A percentile compares a stretch with the other conserved stretches of the same genome.
phyloP scores from a whole-genome alignment of 2,329 filamentous ascomycete genomes.

The Ophiostoma piceae region DNA sequence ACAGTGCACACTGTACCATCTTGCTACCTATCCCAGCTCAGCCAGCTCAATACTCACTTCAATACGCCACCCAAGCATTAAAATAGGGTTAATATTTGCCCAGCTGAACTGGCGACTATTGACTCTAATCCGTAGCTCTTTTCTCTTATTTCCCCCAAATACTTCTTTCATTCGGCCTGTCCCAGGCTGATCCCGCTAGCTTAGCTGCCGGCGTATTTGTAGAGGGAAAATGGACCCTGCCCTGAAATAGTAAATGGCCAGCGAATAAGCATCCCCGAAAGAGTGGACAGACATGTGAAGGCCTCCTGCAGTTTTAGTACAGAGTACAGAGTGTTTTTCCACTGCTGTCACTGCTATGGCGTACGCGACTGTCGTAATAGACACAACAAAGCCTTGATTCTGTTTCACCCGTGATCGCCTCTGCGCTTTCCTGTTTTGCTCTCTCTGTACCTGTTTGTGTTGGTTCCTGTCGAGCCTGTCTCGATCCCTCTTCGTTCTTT shows the following conservation, averaged over 20 bases:
- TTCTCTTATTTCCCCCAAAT: too few relatives aligned
- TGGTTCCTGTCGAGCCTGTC: background rate
- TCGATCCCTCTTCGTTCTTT: background rate
- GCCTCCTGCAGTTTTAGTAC: background rate
- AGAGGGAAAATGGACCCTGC: background rate
- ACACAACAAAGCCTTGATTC: background rate
- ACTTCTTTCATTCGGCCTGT: too few relatives aligned
- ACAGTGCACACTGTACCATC: too few relatives aligned
- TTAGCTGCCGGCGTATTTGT: background rate
- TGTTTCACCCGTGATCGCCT: background rate
- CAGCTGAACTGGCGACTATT: slow-evolving; percentile 1
- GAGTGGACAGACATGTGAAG: background rate
- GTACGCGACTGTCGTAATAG: too few relatives aligned
- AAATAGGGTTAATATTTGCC: background rate
- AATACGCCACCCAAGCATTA: too few relatives aligned
- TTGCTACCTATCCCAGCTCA: too few relatives aligned
- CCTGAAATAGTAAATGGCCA: background rate
- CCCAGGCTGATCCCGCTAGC: background rate
- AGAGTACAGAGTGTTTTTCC: background rate
- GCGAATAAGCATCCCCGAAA: background rate
- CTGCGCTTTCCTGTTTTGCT: background rate
- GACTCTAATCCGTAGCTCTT: background rate
- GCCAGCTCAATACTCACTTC: too few relatives aligned
- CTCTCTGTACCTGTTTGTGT: background rate
- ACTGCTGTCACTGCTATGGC: too few relatives aligned